Base-by-base conservation (phyloP, 2,329 filamentous ascomycete genomes). In the Mariannaea sp. region DNA sequence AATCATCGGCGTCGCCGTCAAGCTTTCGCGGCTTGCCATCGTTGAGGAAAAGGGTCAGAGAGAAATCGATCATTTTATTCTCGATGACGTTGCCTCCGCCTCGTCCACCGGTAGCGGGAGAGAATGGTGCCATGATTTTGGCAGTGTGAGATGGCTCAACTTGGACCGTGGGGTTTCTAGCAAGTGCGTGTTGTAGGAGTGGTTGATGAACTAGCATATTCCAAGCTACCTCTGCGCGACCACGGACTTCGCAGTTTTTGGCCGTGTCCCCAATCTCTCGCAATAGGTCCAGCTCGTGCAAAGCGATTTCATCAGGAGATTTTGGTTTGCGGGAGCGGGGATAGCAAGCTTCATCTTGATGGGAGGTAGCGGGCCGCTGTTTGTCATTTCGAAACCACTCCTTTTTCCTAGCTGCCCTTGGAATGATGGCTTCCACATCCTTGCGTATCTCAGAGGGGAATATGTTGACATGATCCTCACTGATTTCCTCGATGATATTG, bases 31-130 rank as follows among this genome's bases (percentile, higher is more conserved):
- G 51, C 7, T 7, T 14, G 4, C 51, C 44, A 5, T 24, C 24
- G 13, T 54, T 49, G 12, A 54, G 26, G 32, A 19, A 24, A 4
- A 54, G 26, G 4, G 30, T 33, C 3, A 54, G 27, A 5, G 33
- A 45, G 45, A 13, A 54, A 38, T 54, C 51, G 19, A 49, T 35
- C 45, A 54, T 49, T 20, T 54, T 49, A 32, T 16, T 49, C 45
- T 41, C 51, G 33, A 54, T 45, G 19, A 45, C 22, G 36, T 27
- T 36, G n/a, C 48, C 48, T 5, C 48, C 40, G 8, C 45, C 40
- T 22, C 39, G 45, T 2, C 45, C 45, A 19, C 47, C 41, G 13
- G 40, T 43, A 2, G 45, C 38, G 9, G 51, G 45, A 1, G 35
- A 3, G 19, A 54, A 54, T 3, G 32, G 19, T 1, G 45, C 4